Conservation (phyloP, 2,329 filamentous ascomycete species). For the Apiospora arundinis region DNA sequence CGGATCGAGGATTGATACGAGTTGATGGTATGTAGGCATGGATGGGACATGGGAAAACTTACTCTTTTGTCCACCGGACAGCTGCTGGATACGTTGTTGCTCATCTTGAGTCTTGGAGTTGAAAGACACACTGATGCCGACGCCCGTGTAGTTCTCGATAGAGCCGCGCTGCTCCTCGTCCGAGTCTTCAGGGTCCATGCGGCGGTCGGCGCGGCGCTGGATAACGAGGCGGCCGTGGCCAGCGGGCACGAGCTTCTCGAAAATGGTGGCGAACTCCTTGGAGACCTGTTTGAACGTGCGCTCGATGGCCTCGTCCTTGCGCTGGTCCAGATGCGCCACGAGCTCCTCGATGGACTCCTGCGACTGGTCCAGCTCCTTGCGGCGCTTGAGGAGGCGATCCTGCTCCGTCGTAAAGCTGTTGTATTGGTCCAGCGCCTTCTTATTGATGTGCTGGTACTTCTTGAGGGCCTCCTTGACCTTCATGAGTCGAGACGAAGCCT, state of each 20-base stretch:
- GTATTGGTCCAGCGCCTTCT: slow-evolving; percentile 99
- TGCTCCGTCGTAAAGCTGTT: slow-evolving; percentile 95
- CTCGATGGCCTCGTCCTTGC: slow-evolving; percentile 97
- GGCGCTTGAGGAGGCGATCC: slow-evolving; percentile 82
- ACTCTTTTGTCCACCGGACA: slow-evolving; percentile 98
- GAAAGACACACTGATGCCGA: slow-evolving; percentile 97
- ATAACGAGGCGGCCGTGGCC: slow-evolving; percentile 92
- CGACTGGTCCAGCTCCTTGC: slow-evolving; percentile 85
- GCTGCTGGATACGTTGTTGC: slow-evolving; percentile 95
- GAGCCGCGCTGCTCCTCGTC: slow-evolving; percentile 71
- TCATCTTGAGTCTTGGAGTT: slow-evolving; percentile 96
- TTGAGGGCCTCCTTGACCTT: slow-evolving; percentile 93
- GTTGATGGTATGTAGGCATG: background rate
- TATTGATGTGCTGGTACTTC: slow-evolving; percentile 98
- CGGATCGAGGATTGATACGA: too few species aligned
- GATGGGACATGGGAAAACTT: slow-evolving; percentile 44
- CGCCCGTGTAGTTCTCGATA: slow-evolving; percentile 95
- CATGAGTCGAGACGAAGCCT: slow-evolving; percentile 75
- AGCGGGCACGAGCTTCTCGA: slow-evolving; percentile 92
- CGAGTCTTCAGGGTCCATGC: slow-evolving; percentile 68
- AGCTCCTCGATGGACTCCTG: slow-evolving; percentile 90
- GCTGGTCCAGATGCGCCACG: slow-evolving; percentile 88
- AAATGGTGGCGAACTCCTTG: slow-evolving; percentile 89
- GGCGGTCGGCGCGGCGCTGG: slow-evolving; percentile 83
- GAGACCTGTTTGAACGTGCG: slow-evolving; percentile 98